Conservation (phyloP, 2,329 filamentous ascomycete genomes). For the Epichloe sylvatica region DNA sequence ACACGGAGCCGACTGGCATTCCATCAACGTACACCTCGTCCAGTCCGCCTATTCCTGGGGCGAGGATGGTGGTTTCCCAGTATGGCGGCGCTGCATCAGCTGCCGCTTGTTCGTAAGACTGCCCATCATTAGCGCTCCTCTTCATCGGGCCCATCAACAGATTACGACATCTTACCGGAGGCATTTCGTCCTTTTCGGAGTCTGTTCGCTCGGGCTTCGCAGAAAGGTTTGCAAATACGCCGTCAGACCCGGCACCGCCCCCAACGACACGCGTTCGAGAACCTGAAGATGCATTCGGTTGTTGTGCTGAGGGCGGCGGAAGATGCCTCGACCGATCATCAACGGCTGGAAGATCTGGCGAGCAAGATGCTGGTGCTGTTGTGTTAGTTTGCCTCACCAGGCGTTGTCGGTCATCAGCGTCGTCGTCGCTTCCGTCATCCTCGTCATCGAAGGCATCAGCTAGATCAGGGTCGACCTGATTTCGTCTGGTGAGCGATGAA, state of each 20-base stretch:
- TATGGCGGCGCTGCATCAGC: constrained; percentile 93
- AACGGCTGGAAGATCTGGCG: constrained; percentile 2
- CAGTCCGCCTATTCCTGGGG: constrained; percentile 73
- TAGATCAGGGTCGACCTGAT: constrained; percentile 58
- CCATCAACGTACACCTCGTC: constrained; percentile 97
- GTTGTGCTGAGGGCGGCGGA: constrained; percentile 12
- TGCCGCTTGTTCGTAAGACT: constrained; percentile 97
- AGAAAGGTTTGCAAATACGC: constrained; percentile 88
- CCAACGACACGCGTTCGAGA: constrained; percentile 45
- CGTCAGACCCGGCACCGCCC: constrained; percentile 69
- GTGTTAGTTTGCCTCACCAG: constrained; percentile 56
- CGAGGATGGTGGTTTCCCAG: constrained; percentile 97
- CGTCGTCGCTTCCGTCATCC: constrained; percentile 62
- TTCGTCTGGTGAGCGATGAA: constrained; percentile 38
- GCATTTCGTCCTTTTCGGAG: constrained; percentile 72
- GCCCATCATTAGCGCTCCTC: constrained; percentile 19
- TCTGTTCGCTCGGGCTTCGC: constrained; percentile 76
- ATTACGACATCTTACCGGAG: constrained; percentile 56
- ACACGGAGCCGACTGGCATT: constrained; percentile 77
- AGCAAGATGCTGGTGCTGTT: constrained; percentile 11
- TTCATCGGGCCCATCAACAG: neutral
- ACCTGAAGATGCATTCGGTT: constrained; percentile 17
- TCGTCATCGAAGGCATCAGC: constrained; percentile 88
- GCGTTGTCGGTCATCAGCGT: constrained; percentile 67
- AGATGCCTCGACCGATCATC: neutral